Percentiles rank a stretch among this genome's conserved stretches.
These are phyloP conservation scores for Eucalyptus viminalis DNA, from an alignment of 345 rosid species.

Conservation along the genomic window DNA sequence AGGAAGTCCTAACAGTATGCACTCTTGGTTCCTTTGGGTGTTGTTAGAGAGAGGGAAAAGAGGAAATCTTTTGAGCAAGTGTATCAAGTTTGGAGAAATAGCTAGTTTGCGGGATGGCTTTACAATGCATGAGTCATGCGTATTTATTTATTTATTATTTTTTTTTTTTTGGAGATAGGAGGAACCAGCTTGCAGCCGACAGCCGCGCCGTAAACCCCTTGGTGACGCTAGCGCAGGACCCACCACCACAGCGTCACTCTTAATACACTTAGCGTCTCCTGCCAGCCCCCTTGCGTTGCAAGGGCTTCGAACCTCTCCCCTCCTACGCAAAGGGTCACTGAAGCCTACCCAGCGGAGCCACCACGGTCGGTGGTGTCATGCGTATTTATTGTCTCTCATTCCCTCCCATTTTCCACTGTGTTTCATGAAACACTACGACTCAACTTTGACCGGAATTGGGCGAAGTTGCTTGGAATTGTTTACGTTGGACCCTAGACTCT, in stretches of 20 bases:
- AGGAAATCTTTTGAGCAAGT: not conserved
- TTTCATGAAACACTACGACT: not conserved
- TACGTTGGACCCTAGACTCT: not conserved
- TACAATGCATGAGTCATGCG: not conserved
- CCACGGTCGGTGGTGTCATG: too few species aligned
- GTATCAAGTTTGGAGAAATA: not conserved
- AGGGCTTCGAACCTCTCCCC: too few species aligned
- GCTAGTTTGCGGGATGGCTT: not conserved
- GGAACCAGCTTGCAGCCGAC: too few species aligned
- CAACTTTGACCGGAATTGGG: not conserved
- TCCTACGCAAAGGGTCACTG: too few species aligned
- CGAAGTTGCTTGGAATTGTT: not conserved
- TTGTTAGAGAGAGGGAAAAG: not conserved
- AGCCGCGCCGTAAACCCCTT: too few species aligned
- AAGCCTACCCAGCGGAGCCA: too few species aligned
- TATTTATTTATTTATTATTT: not conserved
- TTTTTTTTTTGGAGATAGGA: too few species aligned
- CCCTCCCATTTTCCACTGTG: not conserved
- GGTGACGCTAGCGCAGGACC: too few species aligned
- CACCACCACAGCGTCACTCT: too few species aligned
- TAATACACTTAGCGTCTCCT: too few species aligned
- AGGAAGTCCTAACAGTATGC: not conserved
- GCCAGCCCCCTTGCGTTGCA: too few species aligned
- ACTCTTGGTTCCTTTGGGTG: not conserved
- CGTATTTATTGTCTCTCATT: not conserved